phyloP scores from a whole-genome alignment of 2,329 filamentous ascomycete species.

The Sarocladiaceae sp. region DNA sequence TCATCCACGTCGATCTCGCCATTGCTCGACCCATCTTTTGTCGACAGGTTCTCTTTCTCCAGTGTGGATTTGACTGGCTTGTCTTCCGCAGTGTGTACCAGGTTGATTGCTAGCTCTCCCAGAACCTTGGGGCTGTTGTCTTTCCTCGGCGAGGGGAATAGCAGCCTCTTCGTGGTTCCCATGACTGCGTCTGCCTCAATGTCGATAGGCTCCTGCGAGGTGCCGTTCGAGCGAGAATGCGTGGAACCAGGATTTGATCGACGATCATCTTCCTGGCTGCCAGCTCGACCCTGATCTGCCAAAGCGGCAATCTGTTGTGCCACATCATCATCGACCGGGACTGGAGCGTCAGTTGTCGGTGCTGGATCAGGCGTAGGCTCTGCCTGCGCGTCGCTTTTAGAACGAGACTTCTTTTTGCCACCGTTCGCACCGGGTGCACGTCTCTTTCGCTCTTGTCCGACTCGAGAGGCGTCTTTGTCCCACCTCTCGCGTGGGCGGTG shows the following conservation, averaged over 20 bases:
- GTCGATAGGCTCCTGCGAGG: constrained; percentile 53
- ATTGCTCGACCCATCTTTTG: constrained; percentile 23
- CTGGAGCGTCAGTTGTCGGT: constrained; percentile 48
- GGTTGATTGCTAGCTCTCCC: constrained; percentile 52
- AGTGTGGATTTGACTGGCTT: constrained; percentile 21
- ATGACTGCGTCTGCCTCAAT: constrained; percentile 42
- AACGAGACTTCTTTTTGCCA: constrained; percentile 43
- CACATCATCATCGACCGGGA: constrained; percentile 34
- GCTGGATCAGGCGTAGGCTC: constrained; percentile 51
- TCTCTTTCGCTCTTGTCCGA: constrained; percentile 48
- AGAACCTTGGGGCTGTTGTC: constrained; percentile 59
- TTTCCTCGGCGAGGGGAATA: constrained; percentile 75
- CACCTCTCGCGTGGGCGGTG: constrained; percentile 83
- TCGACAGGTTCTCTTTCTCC: constrained; percentile 42
- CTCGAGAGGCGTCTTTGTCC: constrained; percentile 59
- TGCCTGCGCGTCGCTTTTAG: constrained; percentile 40
- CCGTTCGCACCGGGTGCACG: constrained; percentile 32
- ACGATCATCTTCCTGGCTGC: background rate
- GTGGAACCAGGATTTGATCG: constrained; percentile 30
- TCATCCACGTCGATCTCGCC: constrained; percentile 42
- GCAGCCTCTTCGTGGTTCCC: constrained; percentile 60
- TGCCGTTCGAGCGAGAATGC: constrained; percentile 53
- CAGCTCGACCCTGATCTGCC: background rate
- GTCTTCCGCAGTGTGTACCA: constrained; percentile 39
- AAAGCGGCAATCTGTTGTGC: constrained; percentile 4